Percentiles rank a stretch among this genome's conserved stretches.
phyloP scores from a whole-genome alignment of 192 early-diverging fungal genomes.

The Coemansia guatemalensis region DNA sequence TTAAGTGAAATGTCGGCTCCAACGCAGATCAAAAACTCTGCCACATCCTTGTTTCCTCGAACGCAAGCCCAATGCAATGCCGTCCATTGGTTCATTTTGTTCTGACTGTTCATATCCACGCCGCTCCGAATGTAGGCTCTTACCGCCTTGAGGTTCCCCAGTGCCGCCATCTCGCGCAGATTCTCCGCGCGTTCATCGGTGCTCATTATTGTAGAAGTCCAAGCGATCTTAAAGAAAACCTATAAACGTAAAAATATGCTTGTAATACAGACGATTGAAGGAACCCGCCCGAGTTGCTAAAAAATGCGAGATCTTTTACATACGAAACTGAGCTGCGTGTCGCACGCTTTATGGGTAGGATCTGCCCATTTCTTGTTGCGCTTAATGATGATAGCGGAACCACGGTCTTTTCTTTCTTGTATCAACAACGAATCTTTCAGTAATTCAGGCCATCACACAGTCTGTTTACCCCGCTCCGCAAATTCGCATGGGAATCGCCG shows the following conservation, averaged over 20 bases:
- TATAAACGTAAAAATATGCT: not conserved
- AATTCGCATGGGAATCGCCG: conserved; percentile 32
- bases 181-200: conserved; percentile 43
- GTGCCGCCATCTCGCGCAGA: conserved; percentile 58
- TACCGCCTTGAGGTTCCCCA: conserved; percentile 72
- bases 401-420: not conserved
- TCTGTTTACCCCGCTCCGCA: not conserved
- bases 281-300: not conserved
- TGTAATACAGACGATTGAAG: not conserved
- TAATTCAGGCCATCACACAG: not conserved
- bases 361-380: not conserved
- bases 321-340: not conserved
- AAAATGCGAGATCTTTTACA: not conserved
- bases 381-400: not conserved
- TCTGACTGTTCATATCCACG: conserved; percentile 67
- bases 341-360: not conserved
- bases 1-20: conserved; percentile 61
- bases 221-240: not conserved
- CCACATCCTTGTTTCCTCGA: conserved; percentile 62
- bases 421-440: not conserved
- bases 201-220: not conserved
- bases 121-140: conserved; percentile 62
- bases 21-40: conserved; percentile 59
- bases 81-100: conserved; percentile 71
- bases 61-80: conserved; percentile 77